Percentiles rank a stretch among this genome's conserved stretches.
Evolutionary conservation across 2,329 filamentous ascomycete species (phyloP).

Genomic region (Fusarium sp.): DNA sequence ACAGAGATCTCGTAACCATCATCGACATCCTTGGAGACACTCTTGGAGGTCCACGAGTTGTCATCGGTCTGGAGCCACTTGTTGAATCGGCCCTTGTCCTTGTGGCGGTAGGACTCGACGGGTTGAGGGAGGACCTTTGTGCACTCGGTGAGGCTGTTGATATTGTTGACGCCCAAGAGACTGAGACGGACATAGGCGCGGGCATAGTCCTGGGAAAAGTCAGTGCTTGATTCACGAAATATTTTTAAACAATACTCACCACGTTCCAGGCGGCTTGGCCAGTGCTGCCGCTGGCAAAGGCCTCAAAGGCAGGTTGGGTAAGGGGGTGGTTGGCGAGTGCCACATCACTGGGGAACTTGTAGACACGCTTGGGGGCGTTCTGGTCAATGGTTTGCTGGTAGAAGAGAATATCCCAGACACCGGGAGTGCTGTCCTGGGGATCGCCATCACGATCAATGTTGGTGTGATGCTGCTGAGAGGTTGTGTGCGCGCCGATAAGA

Average conservation of each 20-base stretch:
- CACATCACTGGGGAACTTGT: slow-evolving; percentile 56
- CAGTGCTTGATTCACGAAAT: neutral
- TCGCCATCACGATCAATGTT: slow-evolving; percentile 53
- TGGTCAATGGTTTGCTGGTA: slow-evolving; percentile 54
- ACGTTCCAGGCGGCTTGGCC: slow-evolving; percentile 55
- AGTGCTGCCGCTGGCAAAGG: slow-evolving; percentile 47
- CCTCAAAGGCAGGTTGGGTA: slow-evolving; percentile 51
- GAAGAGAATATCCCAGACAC: slow-evolving; percentile 64
- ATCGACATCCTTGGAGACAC: slow-evolving; percentile 37
- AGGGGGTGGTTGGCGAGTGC: slow-evolving; percentile 51
- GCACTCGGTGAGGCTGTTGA: slow-evolving; percentile 66
- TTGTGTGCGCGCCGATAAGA: slow-evolving; percentile 65
- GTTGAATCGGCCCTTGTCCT: slow-evolving; percentile 37
- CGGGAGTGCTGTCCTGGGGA: slow-evolving; percentile 63
- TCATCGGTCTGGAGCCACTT: slow-evolving; percentile 45
- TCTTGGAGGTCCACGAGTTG: slow-evolving; percentile 42
- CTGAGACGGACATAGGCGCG: slow-evolving; percentile 64
- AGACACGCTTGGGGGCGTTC: slow-evolving; percentile 50
- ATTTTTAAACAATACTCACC: slow-evolving; percentile 43
- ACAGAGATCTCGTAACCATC: slow-evolving; percentile 39
- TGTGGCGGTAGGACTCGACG: slow-evolving; percentile 22
- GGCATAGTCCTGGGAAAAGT: slow-evolving; percentile 56
- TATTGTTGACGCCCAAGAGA: slow-evolving; percentile 65
- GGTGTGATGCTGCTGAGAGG: slow-evolving; percentile 60
- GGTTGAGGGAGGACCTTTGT: slow-evolving; percentile 60